Evolutionary conservation across 345 rosid genomes (phyloP).

Genomic region (Syzygium aqueum): DNA sequence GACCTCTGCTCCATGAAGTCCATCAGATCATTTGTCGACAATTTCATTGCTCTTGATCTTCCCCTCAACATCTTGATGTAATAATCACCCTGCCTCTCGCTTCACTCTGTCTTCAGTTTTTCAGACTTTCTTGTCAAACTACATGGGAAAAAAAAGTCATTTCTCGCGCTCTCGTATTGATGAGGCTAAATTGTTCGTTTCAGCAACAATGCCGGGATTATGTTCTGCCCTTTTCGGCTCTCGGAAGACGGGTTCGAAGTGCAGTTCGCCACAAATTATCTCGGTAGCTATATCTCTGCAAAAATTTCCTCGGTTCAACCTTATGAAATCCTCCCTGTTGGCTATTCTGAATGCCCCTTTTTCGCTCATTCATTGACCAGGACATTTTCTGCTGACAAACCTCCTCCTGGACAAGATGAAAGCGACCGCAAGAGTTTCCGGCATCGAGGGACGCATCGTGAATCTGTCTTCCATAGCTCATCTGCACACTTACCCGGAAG

Average conservation of each 20-base stretch:
- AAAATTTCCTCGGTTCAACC: neutral
- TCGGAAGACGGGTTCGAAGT: conserved; percentile 67
- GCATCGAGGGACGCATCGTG: conserved; percentile 76
- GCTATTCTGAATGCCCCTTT: neutral
- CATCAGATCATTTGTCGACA: conserved; percentile 31
- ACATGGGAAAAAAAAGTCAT: neutral
- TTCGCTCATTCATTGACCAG: conserved; percentile 18
- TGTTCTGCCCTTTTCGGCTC: conserved; percentile 78
- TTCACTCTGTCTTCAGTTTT: neutral
- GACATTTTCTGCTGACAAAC: conserved; percentile 83
- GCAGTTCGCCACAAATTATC: conserved; percentile 74
- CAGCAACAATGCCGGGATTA: conserved; percentile 87
- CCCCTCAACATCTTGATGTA: conserved; percentile 80
- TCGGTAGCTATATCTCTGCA: conserved; percentile 27
- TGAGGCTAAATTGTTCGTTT: neutral
- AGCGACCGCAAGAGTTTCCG: conserved; percentile 35
- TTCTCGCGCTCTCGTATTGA: neutral
- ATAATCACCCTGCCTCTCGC: neutral
- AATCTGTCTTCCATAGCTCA: conserved; percentile 89
- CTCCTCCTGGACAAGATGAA: conserved; percentile 84
- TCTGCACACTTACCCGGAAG: conserved; percentile 42
- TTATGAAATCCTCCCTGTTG: neutral
- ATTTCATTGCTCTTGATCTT: conserved; percentile 43
- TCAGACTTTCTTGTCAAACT: neutral
- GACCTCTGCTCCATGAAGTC: conserved; percentile 63